These are phyloP conservation scores for Amborella trichopoda DNA, from an alignment of 164 flowering plant genomes.

Conservation along the genomic window DNA sequence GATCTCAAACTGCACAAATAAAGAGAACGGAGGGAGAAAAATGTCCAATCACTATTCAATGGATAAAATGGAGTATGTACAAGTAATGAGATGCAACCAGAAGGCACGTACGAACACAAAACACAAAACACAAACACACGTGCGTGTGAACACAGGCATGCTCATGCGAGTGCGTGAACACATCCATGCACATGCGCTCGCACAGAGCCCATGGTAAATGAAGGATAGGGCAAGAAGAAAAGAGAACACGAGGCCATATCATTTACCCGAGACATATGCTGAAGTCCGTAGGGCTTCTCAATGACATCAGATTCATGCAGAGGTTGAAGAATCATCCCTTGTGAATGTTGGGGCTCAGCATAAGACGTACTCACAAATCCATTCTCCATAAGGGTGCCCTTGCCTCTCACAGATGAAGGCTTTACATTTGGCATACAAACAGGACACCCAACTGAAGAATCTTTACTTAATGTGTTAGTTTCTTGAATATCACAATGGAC, in stretches of 20 bases:
- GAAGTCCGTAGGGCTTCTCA: slow-evolving; percentile 48
- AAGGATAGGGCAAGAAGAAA: no score
- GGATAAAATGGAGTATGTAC: not conserved
- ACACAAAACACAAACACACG: no score
- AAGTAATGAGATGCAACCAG: not conserved
- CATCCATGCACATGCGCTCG: no score
- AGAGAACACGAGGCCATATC: no score
- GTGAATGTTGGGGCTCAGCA: slow-evolving; percentile 28
- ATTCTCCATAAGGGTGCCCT: slow-evolving; percentile 27
- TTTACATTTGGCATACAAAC: slow-evolving; percentile 81
- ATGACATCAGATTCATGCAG: slow-evolving; percentile 38
- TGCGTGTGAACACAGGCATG: no score
- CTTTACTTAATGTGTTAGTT: slow-evolving; percentile 24
- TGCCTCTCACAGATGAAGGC: slow-evolving; percentile 31
- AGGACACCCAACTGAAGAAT: slow-evolving; percentile 57
- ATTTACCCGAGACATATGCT: slow-evolving; percentile 75
- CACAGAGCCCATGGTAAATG: no score
- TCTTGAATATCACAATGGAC: slow-evolving; percentile 60
- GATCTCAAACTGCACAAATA: slow-evolving; percentile 69
- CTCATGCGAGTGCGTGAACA: no score
- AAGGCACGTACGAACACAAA: no score
- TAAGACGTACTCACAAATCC: slow-evolving; percentile 35
- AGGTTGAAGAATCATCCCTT: slow-evolving; percentile 23
- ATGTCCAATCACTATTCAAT: not conserved
- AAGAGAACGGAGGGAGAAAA: not conserved